These are phyloP conservation scores for Fusarium xyrophilum DNA, from an alignment of 2,329 filamentous ascomycete species.

Conservation along the genomic window DNA sequence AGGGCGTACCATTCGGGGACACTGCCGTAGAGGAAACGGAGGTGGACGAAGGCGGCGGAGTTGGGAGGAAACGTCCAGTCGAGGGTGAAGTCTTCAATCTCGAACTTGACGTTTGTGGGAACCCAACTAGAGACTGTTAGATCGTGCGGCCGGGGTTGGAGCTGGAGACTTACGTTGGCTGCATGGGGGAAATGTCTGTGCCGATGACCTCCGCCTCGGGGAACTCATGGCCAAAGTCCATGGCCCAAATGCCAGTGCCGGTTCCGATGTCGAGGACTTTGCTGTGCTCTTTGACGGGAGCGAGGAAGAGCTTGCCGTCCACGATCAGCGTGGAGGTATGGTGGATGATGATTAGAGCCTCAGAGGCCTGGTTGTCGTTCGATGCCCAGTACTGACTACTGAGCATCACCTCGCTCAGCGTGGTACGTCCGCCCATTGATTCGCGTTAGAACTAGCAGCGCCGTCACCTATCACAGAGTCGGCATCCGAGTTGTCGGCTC, in stretches of 20 bases:
- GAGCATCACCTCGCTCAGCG: conserved; percentile 28
- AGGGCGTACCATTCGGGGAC: conserved; percentile 63
- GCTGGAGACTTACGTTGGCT: conserved; percentile 49
- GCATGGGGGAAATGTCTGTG: conserved; percentile 64
- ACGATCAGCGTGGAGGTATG: conserved; percentile 22
- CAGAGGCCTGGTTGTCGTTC: conserved; percentile 29
- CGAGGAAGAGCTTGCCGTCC: conserved; percentile 24
- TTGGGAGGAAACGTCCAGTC: conserved; percentile 41
- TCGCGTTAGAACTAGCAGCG: conserved; percentile 19
- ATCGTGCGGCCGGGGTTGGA: fast-evolving
- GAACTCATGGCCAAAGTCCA: conserved; percentile 55
- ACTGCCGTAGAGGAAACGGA: conserved; percentile 62
- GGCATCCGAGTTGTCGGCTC: background rate
- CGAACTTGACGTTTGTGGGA: conserved; percentile 52
- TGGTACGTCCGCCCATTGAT: conserved; percentile 35
- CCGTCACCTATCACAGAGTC: conserved; percentile 28
- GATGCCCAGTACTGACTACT: conserved; percentile 35
- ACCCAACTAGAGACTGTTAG: conserved; percentile 46
- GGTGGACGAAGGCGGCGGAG: conserved; percentile 67
- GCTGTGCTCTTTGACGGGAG: background rate
- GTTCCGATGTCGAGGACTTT: conserved; percentile 31
- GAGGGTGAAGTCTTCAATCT: conserved; percentile 43
- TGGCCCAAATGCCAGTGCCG: conserved; percentile 53
- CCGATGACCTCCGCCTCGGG: conserved; percentile 56
- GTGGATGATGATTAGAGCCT: conserved; percentile 30